Conservation (phyloP, 805 yeast genomes). For the Saturnispora diversa region DNA sequence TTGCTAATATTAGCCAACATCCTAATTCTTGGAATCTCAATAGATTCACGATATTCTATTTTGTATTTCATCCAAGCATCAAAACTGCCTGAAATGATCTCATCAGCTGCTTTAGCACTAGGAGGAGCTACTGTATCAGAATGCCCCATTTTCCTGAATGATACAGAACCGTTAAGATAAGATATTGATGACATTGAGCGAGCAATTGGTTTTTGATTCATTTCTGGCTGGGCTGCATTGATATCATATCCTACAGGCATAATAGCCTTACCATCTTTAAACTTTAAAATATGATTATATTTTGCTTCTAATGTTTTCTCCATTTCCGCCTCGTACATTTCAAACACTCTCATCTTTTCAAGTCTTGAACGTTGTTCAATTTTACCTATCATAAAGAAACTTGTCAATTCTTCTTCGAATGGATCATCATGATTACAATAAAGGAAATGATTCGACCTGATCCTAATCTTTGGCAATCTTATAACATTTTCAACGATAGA, state of each 20-base stretch:
- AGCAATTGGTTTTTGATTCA: background rate
- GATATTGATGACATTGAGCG: slow-evolving; percentile 7
- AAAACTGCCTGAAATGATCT: slow-evolving; percentile 14
- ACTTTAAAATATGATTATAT: slow-evolving; percentile 18
- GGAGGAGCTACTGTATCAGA: slow-evolving; percentile 11
- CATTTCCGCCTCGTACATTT: slow-evolving; percentile 17
- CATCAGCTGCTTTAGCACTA: slow-evolving; percentile 18
- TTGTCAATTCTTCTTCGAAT: slow-evolving; percentile 66
- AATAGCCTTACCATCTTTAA: slow-evolving; percentile 14
- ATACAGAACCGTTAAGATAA: background rate
- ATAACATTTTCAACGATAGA: slow-evolving; percentile 33
- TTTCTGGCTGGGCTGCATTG: background rate
- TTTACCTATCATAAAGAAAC: slow-evolving; percentile 57
- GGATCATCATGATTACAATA: slow-evolving; percentile 81
- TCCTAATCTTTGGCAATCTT: slow-evolving; percentile 46
- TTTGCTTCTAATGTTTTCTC: slow-evolving; percentile 29
- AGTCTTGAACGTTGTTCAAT: slow-evolving; percentile 57
- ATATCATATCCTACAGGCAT: slow-evolving; percentile 10
- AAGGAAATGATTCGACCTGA: slow-evolving; percentile 49
- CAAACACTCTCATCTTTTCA: slow-evolving; percentile 33
- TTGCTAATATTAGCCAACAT: slow-evolving; percentile 25
- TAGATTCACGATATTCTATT: slow-evolving; percentile 18
- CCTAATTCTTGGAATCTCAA: slow-evolving; percentile 24
- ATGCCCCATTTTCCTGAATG: background rate
- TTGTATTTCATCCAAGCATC: slow-evolving; percentile 22